These are phyloP conservation scores for Jacaranda copaia DNA, from an alignment of 257 asterid genomes.

Conservation along the genomic window DNA sequence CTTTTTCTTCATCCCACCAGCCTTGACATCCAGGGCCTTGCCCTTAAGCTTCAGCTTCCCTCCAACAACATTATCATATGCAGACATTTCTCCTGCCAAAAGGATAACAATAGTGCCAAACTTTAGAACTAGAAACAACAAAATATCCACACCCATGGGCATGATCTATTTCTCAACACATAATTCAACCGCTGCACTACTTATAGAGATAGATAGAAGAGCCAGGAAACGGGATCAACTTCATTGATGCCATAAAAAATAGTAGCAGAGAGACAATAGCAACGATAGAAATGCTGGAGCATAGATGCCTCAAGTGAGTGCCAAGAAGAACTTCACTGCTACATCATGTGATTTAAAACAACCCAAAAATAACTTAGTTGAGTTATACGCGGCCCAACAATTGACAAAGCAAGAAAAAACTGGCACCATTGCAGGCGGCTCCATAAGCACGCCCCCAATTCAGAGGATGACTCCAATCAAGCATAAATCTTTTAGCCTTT, in stretches of 20 bases:
- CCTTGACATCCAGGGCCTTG: conserved; percentile 88
- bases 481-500: neutral
- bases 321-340: neutral
- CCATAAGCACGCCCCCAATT: neutral
- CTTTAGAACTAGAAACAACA: conserved; percentile 8
- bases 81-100: conserved; percentile 65
- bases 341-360: neutral
- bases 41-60: conserved; percentile 97
- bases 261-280: too few relatives aligned
- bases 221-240: too few relatives aligned
- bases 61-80: conserved; percentile 80
- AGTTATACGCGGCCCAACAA: neutral
- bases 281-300: neutral
- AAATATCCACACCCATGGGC: conserved; percentile 8
- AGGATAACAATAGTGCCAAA: neutral
- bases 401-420: neutral
- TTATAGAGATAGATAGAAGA: neutral
- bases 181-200: neutral
- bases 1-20: conserved; percentile 73
- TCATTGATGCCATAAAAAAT: too few relatives aligned
- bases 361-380: neutral
- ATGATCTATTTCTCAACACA: neutral
- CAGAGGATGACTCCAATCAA: neutral
- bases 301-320: neutral
- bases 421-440: neutral